Base-by-base conservation (phyloP, 192 early-diverging fungal genomes). In the Coemansia furcata region DNA sequence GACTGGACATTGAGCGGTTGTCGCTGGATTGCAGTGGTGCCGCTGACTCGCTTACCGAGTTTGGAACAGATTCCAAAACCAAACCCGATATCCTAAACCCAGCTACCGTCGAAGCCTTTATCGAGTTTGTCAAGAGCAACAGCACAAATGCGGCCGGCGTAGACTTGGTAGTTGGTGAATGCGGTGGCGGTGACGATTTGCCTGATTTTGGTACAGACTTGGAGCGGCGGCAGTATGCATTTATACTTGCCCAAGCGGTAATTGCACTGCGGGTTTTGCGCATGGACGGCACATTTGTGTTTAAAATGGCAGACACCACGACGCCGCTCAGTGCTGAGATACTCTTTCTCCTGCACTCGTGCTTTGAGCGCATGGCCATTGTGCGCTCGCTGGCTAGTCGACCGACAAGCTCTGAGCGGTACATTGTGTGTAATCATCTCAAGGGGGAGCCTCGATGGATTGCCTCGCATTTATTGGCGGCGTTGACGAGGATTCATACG, bases 241-340 rank as follows among this genome's bases (percentile, higher is more conserved):
- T 59, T n/a, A 66, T 61, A 17, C 57, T 80, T 7, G 69, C 73
- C 0, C 78, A 80, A 29, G 59, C 73, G 2, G 67, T 59, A n/a
- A 19, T 80, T 49, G 78, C 73, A 0, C 38, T 80, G 44, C 62
- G 60, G 3, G 26, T 73, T 0, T 38, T 80, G 42, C 73, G 73
- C 3, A 21, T 2, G 3, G 73, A 70, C 23, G 78, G 78, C 2
- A 72, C 73, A 10, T 73, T 76, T 66, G 78, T 76, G 54, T 72
- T 80, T 64, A 72, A 65, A 9, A n/a, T 60, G 11, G 43, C 66
- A 21, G 78, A 80, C 5, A 62, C 49, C 3, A 66, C 58, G 10
- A 80, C 70, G 4, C 73, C 73, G 62, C 70, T 75, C 4, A 80
- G 70, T 11, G 73, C 70, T 7, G 78, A 76, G 64, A 42, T 80